phyloP scores from a whole-genome alignment of 352 stramenopile genomes.

The Phytophthora uliginosa region DNA sequence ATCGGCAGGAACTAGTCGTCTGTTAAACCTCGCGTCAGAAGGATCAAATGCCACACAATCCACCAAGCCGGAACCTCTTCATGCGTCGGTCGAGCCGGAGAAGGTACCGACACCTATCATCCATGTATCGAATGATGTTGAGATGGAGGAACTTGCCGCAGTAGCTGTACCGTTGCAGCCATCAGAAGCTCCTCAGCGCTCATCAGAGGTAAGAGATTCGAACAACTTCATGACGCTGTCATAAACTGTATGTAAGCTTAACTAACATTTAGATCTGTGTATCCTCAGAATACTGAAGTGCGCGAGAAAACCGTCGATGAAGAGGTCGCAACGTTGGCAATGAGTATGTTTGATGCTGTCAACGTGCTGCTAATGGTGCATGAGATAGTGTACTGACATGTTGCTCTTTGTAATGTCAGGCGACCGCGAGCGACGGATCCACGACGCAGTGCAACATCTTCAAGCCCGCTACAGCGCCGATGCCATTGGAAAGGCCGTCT shows the following conservation, averaged over 20 bases:
- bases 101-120: not conserved
- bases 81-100: not conserved
- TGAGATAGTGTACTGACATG: not conserved
- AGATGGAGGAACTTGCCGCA: slow-evolving; percentile 15
- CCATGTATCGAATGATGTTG: slow-evolving; percentile 9
- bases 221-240: not conserved
- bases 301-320: slow-evolving; percentile 27
- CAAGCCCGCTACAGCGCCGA: slow-evolving; percentile 43
- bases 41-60: not conserved
- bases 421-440: slow-evolving; percentile 67
- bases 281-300: not conserved
- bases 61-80: not conserved
- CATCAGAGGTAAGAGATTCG: slow-evolving; percentile 10
- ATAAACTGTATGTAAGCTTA: not conserved
- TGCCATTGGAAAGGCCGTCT: slow-evolving; percentile 43
- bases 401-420: slow-evolving; percentile 30
- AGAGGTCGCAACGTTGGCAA: slow-evolving; percentile 44
- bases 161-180: not conserved
- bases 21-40: slow-evolving; percentile 18
- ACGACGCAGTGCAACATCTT: slow-evolving; percentile 51
- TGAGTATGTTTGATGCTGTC: slow-evolving; percentile 44
- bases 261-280: not conserved
- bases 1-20: slow-evolving; percentile 35
- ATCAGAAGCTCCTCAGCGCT: not conserved
- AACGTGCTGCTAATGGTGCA: not conserved